Conservation (phyloP, 129 eudicot genomes). For the Saussurea involucrata region DNA sequence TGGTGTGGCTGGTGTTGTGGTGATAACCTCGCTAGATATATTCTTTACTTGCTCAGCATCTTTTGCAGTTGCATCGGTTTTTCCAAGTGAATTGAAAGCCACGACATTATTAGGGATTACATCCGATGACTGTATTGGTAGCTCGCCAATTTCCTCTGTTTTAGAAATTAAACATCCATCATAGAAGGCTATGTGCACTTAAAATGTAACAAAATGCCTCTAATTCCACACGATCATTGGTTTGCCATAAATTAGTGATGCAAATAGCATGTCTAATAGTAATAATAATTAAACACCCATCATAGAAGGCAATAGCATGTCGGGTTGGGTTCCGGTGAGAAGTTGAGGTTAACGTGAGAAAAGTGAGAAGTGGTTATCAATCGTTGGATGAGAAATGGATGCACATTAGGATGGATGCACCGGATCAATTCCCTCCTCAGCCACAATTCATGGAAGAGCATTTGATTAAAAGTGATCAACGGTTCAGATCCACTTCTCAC, state of each 20-base stretch:
- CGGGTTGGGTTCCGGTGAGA: no score
- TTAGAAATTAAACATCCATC: constrained; percentile 9
- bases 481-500: no score
- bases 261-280: background rate
- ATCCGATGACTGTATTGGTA: constrained; percentile 32
- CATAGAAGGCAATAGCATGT: background rate
- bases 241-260: background rate
- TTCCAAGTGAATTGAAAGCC: constrained; percentile 21
- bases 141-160: constrained; percentile 66
- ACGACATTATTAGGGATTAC: constrained; percentile 18
- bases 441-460: no score
- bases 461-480: no score
- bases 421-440: no score
- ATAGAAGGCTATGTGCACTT: background rate
- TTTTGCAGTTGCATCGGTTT: constrained; percentile 25
- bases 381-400: no score
- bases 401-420: no score
- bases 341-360: no score
- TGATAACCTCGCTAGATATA: constrained; percentile 24
- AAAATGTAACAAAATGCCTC: background rate
- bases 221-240: background rate
- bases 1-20: constrained; percentile 43
- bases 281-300: constrained; percentile 10
- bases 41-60: constrained; percentile 34
- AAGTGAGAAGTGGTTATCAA: no score